phyloP scores from a whole-genome alignment of 495 filamentous ascomycete species.

The Penicillium lividum region DNA sequence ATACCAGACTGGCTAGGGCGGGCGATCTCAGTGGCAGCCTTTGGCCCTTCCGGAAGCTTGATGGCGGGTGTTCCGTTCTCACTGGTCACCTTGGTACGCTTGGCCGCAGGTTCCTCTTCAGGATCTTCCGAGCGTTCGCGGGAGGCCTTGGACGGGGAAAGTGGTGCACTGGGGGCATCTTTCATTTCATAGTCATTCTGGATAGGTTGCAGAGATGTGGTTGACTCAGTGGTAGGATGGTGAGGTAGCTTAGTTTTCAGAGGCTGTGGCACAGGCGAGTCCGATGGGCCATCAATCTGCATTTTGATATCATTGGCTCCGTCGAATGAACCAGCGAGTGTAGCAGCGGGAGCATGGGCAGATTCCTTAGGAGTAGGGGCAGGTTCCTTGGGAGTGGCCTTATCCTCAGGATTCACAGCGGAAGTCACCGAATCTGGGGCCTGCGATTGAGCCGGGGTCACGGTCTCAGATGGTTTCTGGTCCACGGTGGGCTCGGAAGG shows the following conservation, averaged over 20 bases:
- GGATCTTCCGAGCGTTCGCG: constrained; percentile 71
- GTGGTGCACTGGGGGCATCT: constrained; percentile 38
- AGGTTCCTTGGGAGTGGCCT: not conserved
- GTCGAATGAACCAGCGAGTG: constrained; percentile 6
- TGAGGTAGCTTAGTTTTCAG: constrained; percentile 40
- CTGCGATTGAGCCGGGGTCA: constrained; percentile 1
- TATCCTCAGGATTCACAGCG: not conserved
- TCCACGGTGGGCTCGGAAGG: constrained; percentile 9
- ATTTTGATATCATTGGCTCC: constrained; percentile 21
- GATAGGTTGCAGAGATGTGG: constrained; percentile 17
- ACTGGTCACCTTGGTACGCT: constrained; percentile 68
- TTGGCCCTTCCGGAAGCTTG: constrained; percentile 38
- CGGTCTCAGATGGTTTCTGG: constrained; percentile 8
- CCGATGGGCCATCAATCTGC: constrained; percentile 19
- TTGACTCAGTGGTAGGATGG: constrained; percentile 27
- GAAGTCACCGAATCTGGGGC: constrained; percentile 3
- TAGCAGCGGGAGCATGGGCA: not conserved
- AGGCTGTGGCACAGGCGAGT: constrained; percentile 10
- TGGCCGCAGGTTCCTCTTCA: constrained; percentile 72
- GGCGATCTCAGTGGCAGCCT: constrained; percentile 28
- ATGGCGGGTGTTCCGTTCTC: constrained; percentile 29
- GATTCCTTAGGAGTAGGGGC: not conserved
- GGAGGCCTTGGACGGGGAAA: constrained; percentile 57
- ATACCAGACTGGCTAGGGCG: constrained; percentile 34
- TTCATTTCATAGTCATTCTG: constrained; percentile 44